Percentiles rank a stretch among this genome's conserved stretches.
phyloP scores from a whole-genome alignment of 129 eudicot species.

The Gnaphalium uliginosum region DNA sequence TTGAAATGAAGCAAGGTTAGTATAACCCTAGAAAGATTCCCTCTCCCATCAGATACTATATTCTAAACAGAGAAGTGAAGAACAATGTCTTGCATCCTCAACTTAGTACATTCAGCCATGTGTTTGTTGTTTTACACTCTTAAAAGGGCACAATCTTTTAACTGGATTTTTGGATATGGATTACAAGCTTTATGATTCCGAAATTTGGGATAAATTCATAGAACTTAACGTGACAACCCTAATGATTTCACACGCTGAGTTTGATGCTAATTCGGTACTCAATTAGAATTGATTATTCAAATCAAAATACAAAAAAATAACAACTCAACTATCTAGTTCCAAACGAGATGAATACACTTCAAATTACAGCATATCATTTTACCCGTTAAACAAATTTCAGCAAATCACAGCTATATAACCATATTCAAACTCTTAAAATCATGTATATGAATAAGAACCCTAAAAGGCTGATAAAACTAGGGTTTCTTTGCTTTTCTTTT shows the following conservation, averaged over 20 bases:
- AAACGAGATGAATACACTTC: neutral
- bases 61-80: too few species aligned
- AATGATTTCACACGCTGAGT: neutral
- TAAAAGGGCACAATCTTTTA: neutral
- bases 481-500: conserved; percentile 16
- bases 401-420: conserved; percentile 18
- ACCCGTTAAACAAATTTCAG: conserved; percentile 1
- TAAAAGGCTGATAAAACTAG: conserved; percentile 19
- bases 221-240: neutral
- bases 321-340: too few species aligned
- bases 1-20: neutral
- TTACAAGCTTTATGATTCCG: neutral
- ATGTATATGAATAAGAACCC: neutral
- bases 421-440: neutral
- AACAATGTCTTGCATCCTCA: neutral
- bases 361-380: neutral
- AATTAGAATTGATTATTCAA: too few species aligned
- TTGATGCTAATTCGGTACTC: too few species aligned
- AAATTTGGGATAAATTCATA: neutral
- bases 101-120: neutral
- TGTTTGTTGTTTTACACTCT: neutral
- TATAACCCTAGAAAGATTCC: too few species aligned
- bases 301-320: too few species aligned
- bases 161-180: neutral
- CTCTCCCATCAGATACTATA: too few species aligned